phyloP scores from a whole-genome alignment of 768 basidiomycete species.

The Tubosaeta sp. region DNA sequence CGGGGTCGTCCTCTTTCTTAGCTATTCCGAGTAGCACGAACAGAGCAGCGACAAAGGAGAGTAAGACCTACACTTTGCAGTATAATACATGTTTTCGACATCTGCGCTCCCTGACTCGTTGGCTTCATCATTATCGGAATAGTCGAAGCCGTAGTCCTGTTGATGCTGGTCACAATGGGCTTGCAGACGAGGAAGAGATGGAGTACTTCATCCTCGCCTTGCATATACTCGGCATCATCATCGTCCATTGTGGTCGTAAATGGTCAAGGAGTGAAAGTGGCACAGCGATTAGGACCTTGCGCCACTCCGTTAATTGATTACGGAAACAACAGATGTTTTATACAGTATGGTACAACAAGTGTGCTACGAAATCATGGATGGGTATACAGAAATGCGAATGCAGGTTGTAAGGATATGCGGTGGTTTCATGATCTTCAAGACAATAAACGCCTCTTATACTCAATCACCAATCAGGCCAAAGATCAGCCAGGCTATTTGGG shows the following conservation, averaged over 20 bases:
- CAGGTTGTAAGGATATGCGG: not conserved
- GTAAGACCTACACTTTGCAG: constrained; percentile 76
- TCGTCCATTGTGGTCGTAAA: constrained; percentile 63
- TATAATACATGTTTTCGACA: constrained; percentile 98
- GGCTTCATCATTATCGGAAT: constrained; percentile 85
- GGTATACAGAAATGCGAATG: constrained; percentile 18
- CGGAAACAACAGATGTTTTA: not conserved
- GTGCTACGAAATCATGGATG: constrained; percentile 25
- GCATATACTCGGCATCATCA: constrained; percentile 93
- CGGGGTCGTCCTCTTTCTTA: constrained; percentile 91
- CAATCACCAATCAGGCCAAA: constrained; percentile 61
- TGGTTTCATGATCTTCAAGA: constrained; percentile 1
- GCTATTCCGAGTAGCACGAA: constrained; percentile 39
- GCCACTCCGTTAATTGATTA: not conserved
- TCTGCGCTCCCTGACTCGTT: constrained; percentile 79
- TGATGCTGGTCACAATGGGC: constrained; percentile 1
- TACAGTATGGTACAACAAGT: not conserved
- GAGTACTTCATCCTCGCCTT: constrained; percentile 80
- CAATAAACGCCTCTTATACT: not conserved
- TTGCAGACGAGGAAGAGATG: constrained; percentile 6
- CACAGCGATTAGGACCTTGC: not conserved
- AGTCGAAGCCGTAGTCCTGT: constrained; percentile 94
- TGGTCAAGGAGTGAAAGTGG: constrained; percentile 6
- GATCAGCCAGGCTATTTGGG: constrained; percentile 46
- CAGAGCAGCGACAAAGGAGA: not conserved